Conservation (phyloP, 441 rosid species). For the Pelargonium myrrhifolium region DNA sequence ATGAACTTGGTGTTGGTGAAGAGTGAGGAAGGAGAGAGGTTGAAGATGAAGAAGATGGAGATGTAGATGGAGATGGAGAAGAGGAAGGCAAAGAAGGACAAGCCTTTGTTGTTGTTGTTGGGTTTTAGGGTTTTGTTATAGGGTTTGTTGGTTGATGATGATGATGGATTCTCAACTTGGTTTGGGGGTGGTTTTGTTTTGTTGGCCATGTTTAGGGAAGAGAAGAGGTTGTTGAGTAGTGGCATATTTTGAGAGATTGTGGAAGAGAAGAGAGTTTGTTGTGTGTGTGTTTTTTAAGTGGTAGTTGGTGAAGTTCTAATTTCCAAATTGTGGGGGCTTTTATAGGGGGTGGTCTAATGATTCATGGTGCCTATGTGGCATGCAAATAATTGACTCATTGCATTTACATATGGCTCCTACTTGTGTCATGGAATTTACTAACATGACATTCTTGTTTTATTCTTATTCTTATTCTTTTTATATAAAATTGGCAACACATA, state of each 20-base stretch:
- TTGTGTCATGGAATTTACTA: constrained; percentile 15
- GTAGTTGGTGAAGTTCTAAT: constrained; percentile 15
- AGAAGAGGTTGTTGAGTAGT: constrained; percentile 7
- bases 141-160: constrained; percentile 15
- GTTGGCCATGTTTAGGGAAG: constrained; percentile 23
- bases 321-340: constrained; percentile 3
- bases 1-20: constrained; percentile 41
- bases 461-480: too few species aligned
- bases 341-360: constrained; percentile 13
- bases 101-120: constrained; percentile 22
- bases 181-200: constrained; percentile 6
- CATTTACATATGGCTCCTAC: constrained; percentile 14
- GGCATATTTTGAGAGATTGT: constrained; percentile 1
- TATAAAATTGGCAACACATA: too few species aligned
- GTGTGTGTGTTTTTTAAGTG: neutral
- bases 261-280: too few species aligned
- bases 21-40: constrained; percentile 42
- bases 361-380: neutral
- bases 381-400: constrained; percentile 21
- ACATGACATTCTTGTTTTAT: neutral
- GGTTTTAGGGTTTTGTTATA: constrained; percentile 23
- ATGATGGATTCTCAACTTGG: constrained; percentile 26
- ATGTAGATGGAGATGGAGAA: constrained; percentile 36
- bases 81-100: constrained; percentile 35
- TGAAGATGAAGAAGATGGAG: constrained; percentile 40